Conservation (phyloP, 192 early-diverging fungal genomes). For the Backusella psychrophila region DNA sequence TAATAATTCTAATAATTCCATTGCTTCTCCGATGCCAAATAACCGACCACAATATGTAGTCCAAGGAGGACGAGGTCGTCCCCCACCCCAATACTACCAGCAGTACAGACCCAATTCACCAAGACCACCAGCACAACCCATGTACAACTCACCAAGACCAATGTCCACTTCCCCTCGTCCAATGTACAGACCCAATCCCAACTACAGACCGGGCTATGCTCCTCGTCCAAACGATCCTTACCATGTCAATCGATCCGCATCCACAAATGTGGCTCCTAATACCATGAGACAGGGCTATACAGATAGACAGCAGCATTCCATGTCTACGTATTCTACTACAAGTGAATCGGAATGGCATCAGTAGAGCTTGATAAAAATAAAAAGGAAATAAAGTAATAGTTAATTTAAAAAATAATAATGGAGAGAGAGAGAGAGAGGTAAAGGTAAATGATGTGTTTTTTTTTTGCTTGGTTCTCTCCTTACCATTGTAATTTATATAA, state of each 20-base stretch:
- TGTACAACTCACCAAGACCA: background rate
- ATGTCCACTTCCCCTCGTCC: background rate
- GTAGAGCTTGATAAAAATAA: background rate
- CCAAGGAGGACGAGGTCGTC: background rate
- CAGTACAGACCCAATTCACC: background rate
- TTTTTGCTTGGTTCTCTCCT: too few relatives aligned
- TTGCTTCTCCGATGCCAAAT: background rate
- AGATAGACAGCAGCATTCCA: slow-evolving; percentile 8
- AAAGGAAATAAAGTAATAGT: background rate
- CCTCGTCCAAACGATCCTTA: background rate
- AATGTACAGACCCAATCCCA: background rate
- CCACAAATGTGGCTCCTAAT: background rate
- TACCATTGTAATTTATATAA: too few relatives aligned
- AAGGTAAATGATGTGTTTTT: too few relatives aligned
- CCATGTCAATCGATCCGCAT: slow-evolving; percentile 1
- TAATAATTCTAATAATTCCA: background rate
- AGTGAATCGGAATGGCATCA: slow-evolving; percentile 12
- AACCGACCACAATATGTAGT: background rate
- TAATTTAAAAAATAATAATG: background rate
- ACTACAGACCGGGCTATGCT: background rate
- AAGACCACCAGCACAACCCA: background rate
- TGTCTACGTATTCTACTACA: slow-evolving; percentile 15
- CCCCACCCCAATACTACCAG: background rate
- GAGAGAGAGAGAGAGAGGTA: too few relatives aligned
- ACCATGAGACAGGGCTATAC: background rate